Conservation (phyloP, 1,139 yeast species). For the Meyerozyma carpophila region DNA sequence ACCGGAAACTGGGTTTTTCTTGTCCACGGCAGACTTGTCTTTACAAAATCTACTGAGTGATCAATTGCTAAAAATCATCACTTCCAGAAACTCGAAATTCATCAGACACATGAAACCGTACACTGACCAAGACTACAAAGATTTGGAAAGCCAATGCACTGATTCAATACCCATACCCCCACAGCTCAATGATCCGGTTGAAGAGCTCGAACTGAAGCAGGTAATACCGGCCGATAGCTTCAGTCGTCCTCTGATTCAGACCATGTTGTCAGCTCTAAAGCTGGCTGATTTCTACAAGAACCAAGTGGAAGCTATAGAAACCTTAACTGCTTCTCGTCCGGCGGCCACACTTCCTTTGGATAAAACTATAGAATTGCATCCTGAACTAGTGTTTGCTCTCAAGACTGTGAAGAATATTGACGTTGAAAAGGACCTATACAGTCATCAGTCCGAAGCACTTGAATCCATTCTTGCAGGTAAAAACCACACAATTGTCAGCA, state of each 20-base stretch:
- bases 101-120: constrained; percentile 35
- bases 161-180: constrained; percentile 43
- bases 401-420: constrained; percentile 43
- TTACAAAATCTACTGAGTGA: constrained; percentile 21
- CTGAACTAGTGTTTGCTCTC: constrained; percentile 38
- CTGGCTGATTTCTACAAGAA: constrained; percentile 44
- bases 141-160: constrained; percentile 27
- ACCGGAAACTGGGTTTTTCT: constrained; percentile 17
- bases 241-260: constrained; percentile 13
- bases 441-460: constrained; percentile 80
- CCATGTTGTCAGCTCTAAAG: constrained; percentile 45
- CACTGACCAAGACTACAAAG: constrained; percentile 23
- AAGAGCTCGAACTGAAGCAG: constrained; percentile 25
- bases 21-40: constrained; percentile 18
- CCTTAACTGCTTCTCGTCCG: constrained; percentile 19
- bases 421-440: constrained; percentile 50
- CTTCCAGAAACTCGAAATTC: constrained; percentile 54
- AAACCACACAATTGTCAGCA: constrained; percentile 72
- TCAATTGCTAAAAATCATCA: constrained; percentile 53
- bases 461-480: constrained; percentile 45
- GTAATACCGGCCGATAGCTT: not conserved
- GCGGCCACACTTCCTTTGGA: constrained; percentile 17
- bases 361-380: constrained; percentile 41
- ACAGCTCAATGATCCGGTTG: constrained; percentile 26
- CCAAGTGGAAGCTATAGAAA: constrained; percentile 48